These are phyloP conservation scores for Ophiocordyceps unilateralis DNA, from an alignment of 2,329 filamentous ascomycete genomes.

Conservation along the genomic window DNA sequence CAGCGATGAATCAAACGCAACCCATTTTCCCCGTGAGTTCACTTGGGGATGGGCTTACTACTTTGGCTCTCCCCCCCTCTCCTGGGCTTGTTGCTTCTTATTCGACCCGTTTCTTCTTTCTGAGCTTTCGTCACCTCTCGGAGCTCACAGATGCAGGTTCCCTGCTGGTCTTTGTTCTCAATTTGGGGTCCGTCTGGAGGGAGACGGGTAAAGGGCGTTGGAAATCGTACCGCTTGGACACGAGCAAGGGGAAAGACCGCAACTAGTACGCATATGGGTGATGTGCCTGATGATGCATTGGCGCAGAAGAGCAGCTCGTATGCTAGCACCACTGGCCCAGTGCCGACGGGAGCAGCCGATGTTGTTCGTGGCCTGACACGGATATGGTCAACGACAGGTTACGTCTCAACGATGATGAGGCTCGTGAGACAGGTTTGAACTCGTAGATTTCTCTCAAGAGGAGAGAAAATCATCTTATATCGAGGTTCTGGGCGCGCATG, in stretches of 20 bases:
- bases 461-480: not conserved
- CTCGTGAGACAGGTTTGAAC: not conserved
- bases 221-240: not conserved
- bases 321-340: not conserved
- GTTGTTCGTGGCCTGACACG: no score
- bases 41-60: no score
- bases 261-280: not conserved
- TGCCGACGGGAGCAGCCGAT: slow-evolving; percentile 1
- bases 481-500: not conserved
- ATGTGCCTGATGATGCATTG: not conserved
- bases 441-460: not conserved
- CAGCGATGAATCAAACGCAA: slow-evolving; percentile 3
- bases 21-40: slow-evolving; percentile 2
- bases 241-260: not conserved
- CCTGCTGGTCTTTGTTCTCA: not conserved
- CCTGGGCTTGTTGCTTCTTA: not conserved
- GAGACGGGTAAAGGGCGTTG: no score
- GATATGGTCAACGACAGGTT: no score
- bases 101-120: not conserved
- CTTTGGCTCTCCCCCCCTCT: not conserved
- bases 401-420: no score
- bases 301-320: not conserved
- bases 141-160: not conserved
- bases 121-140: not conserved
- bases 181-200: no score